Evolutionary conservation across 148 eudicot genomes (phyloP).

Genomic region (Silene conica): DNA sequence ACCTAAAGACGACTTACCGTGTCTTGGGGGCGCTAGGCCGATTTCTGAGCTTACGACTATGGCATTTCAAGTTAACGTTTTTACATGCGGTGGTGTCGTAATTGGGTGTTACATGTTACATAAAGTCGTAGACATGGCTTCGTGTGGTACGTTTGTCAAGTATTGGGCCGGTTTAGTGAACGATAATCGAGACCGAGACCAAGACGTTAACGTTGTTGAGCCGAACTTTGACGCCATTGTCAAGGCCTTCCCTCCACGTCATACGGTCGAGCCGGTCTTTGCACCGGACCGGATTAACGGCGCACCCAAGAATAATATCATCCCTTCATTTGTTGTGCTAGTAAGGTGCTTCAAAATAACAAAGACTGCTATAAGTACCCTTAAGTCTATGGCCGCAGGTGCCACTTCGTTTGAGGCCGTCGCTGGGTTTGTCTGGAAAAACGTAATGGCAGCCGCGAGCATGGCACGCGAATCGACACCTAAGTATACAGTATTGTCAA

Average conservation of each 20-base stretch:
- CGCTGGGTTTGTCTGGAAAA: conserved; percentile 1
- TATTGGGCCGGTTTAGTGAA: neutral
- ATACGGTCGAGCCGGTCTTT: neutral
- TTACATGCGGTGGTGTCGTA: conserved; percentile 6
- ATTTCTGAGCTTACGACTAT: neutral
- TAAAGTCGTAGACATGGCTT: conserved; percentile 6
- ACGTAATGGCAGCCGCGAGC: neutral
- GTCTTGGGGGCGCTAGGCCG: too few relatives aligned
- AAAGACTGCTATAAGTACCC: neutral
- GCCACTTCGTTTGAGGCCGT: conserved; percentile 10
- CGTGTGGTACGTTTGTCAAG: neutral
- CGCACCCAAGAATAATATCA: neutral
- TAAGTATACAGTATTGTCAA: neutral
- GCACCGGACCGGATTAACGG: neutral
- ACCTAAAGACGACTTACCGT: neutral
- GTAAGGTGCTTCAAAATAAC: neutral
- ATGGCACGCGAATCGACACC: neutral
- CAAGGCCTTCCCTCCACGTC: conserved; percentile 1
- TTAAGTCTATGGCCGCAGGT: neutral
- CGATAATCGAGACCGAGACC: too few relatives aligned
- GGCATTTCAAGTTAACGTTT: conserved; percentile 10
- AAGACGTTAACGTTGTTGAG: neutral
- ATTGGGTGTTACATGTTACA: conserved; percentile 11
- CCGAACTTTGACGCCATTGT: neutral
- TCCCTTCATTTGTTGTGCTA: neutral